phyloP scores from a whole-genome alignment of 345 rosid species.

The Syzygium aromaticum region DNA sequence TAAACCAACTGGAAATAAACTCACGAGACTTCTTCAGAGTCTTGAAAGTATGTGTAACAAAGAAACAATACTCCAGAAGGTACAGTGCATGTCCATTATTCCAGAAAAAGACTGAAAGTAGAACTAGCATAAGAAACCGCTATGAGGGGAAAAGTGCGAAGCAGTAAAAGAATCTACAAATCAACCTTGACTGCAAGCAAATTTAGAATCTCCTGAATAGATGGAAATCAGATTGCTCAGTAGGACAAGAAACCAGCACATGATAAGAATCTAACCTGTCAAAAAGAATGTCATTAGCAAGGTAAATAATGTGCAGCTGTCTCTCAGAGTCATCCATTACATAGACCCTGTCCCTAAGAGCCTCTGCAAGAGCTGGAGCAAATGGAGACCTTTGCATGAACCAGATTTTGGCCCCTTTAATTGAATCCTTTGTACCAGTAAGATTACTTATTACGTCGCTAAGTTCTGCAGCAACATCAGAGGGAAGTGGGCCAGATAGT shows the following conservation, averaged over 20 bases:
- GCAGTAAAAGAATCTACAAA: not conserved
- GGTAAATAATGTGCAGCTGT: slow-evolving; percentile 87
- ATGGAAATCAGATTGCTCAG: not conserved
- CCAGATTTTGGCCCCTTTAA: slow-evolving; percentile 96
- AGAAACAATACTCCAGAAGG: not conserved
- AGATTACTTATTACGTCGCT: slow-evolving; percentile 61
- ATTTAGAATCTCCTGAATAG: not conserved
- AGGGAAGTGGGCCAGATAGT: slow-evolving; percentile 77
- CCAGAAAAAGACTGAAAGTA: not conserved
- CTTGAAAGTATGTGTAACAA: too few relatives aligned
- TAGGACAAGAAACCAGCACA: not conserved
- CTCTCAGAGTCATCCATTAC: slow-evolving; percentile 86
- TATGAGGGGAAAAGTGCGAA: not conserved
- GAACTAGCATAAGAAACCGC: not conserved
- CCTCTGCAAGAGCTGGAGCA: slow-evolving; percentile 92
- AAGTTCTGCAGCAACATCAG: slow-evolving; percentile 86
- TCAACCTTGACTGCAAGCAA: not conserved
- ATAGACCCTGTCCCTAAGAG: slow-evolving; percentile 75
- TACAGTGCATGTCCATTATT: not conserved
- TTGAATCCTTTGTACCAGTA: slow-evolving; percentile 95
- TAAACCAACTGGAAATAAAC: too few relatives aligned
- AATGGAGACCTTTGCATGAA: slow-evolving; percentile 96
- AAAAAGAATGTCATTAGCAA: slow-evolving; percentile 94
- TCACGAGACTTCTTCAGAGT: too few relatives aligned
- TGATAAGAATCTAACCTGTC: slow-evolving; percentile 50